These are phyloP conservation scores for Lithohypha guttulata DNA, from an alignment of 2,329 filamentous ascomycete genomes.

Conservation along the genomic window DNA sequence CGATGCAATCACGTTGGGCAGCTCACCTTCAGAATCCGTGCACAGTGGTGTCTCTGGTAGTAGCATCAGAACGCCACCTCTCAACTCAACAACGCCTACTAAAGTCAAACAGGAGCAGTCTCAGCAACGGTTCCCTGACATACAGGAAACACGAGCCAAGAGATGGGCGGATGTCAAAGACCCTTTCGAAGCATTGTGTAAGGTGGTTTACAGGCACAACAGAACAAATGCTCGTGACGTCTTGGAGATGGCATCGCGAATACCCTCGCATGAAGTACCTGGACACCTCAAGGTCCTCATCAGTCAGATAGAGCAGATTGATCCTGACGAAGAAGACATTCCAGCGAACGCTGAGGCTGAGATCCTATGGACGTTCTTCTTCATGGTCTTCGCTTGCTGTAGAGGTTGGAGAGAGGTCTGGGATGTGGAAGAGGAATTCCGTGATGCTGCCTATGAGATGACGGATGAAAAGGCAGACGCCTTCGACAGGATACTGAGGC, in stretches of 20 bases:
- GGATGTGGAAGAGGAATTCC: slow-evolving; percentile 1
- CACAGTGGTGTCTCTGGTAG: neutral
- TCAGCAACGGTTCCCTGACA: neutral
- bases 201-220: slow-evolving; percentile 1
- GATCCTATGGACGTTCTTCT: slow-evolving; percentile 4
- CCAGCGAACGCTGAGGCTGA: slow-evolving; percentile 9
- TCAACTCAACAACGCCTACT: slow-evolving; percentile 4
- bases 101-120: slow-evolving; percentile 1
- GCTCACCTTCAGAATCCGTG: neutral
- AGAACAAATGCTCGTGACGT: slow-evolving; percentile 2
- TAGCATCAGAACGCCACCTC: slow-evolving; percentile 2
- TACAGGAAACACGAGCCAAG: neutral
- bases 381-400: slow-evolving; percentile 4
- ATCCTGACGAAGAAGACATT: neutral
- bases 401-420: slow-evolving; percentile 4
- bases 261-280: neutral
- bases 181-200: slow-evolving; percentile 1
- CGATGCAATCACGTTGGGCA: slow-evolving; percentile 2
- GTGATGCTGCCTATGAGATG: slow-evolving; percentile 3
- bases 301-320: neutral
- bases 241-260: neutral
- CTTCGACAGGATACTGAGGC: neutral
- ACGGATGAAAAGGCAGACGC: slow-evolving; percentile 1
- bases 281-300: neutral
- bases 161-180: slow-evolving; percentile 4